Evolutionary conservation across 73 alveolate genomes (phyloP).

Genomic region (Tetrahymena elliotti): DNA sequence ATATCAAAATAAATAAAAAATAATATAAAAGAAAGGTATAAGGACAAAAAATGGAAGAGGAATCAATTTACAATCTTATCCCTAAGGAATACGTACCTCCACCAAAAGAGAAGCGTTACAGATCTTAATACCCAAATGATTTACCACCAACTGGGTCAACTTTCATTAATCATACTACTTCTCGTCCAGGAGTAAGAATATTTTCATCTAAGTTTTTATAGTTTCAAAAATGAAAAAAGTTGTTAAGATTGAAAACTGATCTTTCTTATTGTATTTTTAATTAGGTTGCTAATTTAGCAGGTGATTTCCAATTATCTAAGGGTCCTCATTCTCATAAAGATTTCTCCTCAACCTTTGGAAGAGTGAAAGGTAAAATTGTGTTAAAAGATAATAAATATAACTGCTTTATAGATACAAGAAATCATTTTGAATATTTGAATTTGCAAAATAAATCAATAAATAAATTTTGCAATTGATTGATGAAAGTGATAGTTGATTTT

Average conservation of each 20-base stretch:
- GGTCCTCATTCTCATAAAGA: constrained; percentile 64
- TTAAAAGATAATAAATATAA: too few species aligned
- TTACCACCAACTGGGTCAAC: constrained; percentile 92
- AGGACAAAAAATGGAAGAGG: constrained; percentile 75
- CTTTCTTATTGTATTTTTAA: not conserved
- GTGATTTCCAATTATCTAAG: constrained; percentile 50
- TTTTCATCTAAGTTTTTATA: constrained; percentile 41
- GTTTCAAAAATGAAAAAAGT: constrained; percentile 43
- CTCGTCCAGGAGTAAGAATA: constrained; percentile 80
- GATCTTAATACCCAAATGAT: constrained; percentile 65
- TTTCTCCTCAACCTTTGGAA: constrained; percentile 60
- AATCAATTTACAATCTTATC: constrained; percentile 88
- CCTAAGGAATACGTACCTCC: constrained; percentile 85
- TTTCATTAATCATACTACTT: constrained; percentile 74
- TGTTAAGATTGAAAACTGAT: not conserved
- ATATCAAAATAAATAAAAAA: not conserved
- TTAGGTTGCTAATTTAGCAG: constrained; percentile 36
- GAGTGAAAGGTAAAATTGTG: constrained; percentile 24
- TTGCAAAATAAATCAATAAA: not conserved
- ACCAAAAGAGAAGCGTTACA: constrained; percentile 75
- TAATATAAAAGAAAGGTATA: not conserved
- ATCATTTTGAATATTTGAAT: not conserved
- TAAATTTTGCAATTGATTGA: not conserved
- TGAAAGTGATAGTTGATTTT: not conserved
- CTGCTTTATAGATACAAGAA: not conserved